Conservation (phyloP, 306 rosid genomes). For the barrel medic (Medicago truncatula) region DNA sequence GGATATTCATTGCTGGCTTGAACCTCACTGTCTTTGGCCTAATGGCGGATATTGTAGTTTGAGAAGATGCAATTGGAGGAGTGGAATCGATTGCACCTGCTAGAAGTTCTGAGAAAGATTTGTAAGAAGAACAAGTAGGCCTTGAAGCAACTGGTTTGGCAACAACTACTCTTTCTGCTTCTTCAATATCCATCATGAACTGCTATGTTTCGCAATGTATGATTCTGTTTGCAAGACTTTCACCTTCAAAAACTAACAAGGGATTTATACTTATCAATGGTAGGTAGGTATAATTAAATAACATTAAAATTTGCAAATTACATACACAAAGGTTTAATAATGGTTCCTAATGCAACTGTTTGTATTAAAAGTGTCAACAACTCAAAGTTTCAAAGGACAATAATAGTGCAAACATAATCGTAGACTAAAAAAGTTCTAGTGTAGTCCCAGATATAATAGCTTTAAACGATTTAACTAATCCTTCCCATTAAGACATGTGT, state of each 20-base stretch:
- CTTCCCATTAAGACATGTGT: too few species aligned
- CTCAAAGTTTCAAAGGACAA: not conserved
- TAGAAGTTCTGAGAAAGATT: conserved; percentile 91
- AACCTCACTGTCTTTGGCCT: conserved; percentile 94
- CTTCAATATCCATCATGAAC: conserved; percentile 75
- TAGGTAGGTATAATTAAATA: not conserved
- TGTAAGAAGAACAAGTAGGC: conserved; percentile 77
- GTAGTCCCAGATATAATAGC: not conserved
- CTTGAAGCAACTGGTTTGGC: conserved; percentile 93
- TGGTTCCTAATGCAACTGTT: not conserved
- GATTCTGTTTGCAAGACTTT: conserved; percentile 15
- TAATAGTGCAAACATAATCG: not conserved
- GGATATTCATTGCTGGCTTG: conserved; percentile 57
- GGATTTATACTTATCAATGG: not conserved
- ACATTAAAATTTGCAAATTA: conserved; percentile 1
- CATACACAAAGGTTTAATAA: not conserved
- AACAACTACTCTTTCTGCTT: conserved; percentile 69
- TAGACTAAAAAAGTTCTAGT: not conserved
- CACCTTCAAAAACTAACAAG: not conserved
- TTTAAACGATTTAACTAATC: not conserved
- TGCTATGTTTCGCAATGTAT: conserved; percentile 3
- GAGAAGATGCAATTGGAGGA: conserved; percentile 59
- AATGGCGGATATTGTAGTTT: conserved; percentile 76
- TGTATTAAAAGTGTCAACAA: not conserved
- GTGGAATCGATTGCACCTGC: conserved; percentile 75